A percentile compares a stretch with the other conserved stretches of the same genome.
phyloP scores from a whole-genome alignment of 2,329 filamentous ascomycete species.

The Tetracladium maxilliforme region DNA sequence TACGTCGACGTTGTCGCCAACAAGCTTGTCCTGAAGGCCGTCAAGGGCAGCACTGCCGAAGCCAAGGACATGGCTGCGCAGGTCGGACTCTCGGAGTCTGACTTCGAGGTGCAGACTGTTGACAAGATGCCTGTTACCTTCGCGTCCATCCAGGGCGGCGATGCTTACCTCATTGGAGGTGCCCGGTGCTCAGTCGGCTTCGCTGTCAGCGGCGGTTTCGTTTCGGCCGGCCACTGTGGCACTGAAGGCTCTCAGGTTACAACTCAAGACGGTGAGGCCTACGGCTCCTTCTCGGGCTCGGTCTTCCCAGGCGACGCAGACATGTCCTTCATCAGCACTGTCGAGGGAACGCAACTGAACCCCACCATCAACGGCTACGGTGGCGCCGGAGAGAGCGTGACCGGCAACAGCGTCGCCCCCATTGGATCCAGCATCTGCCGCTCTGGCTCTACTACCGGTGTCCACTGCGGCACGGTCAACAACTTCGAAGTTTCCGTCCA shows the following conservation, averaged over 20 bases:
- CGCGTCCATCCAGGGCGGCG: too few species aligned
- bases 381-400: conserved; percentile 15
- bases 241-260: conserved; percentile 14
- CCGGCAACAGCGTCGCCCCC: conserved; percentile 20
- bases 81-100: too few species aligned
- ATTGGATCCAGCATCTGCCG: conserved; percentile 22
- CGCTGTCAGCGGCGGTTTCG: conserved; percentile 22
- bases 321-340: conserved; percentile 20
- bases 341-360: too few species aligned
- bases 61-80: too few species aligned
- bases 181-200: too few species aligned
- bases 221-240: conserved; percentile 23
- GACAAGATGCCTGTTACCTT: too few species aligned
- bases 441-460: conserved; percentile 23
- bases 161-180: too few species aligned
- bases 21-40: too few species aligned
- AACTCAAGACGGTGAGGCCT: conserved; percentile 14
- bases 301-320: conserved; percentile 23
- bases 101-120: too few species aligned
- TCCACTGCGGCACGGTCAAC: conserved; percentile 21
- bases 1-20: too few species aligned
- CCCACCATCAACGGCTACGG: conserved; percentile 20
- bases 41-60: too few species aligned
- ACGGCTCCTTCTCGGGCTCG: conserved; percentile 20
- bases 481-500: conserved; percentile 18